Base-by-base conservation (phyloP, 1,139 yeast genomes). In the Ogataea hybrid region DNA sequence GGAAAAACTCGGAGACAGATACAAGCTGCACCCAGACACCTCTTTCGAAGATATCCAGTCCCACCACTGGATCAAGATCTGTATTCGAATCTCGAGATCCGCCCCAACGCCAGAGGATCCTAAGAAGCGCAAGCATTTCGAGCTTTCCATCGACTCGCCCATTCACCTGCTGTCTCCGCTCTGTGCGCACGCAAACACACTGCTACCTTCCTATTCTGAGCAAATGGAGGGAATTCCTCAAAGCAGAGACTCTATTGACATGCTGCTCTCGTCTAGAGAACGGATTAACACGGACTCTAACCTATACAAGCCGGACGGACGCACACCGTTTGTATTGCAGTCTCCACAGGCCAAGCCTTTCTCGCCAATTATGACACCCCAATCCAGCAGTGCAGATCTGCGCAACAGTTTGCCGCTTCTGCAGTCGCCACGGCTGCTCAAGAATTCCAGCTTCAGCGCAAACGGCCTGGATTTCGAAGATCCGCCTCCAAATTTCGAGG, bases 21-120 rank as follows among this genome's bases (percentile, higher is more conserved):
- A 66, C 47, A 59, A 65, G 39, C 63, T 89, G 33, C 95, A 86
- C 56, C 95, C 96, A 2, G 92, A 90, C 62, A 86, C 96, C 1
- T 78, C 88, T 2, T 82, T 75, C 53, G 77, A 76, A 27, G 79
- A 80, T 53, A 86, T 92, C 50, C 87, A 87, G 62, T 74, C 90
- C 6, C 92, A 86, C 56, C 98, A 92, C 65, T 90, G 97, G 97
- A 79, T 92, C 54, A 92, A 90, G 63, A 76, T 92, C 11, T 83
- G 94, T 48, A 65, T 92, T 40, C 69, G 97, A 39, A 70, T 92
- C 22, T 85, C 95, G 11, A 78, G 76, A 51, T 61, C 70, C 9
- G 80, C 82, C 41, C 65, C 65, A 7, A 56, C 64, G 0, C 74
- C 81, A 0, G 77, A 72, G 15, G 74, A 75, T 40, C 70, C 75